Percentiles rank a stretch among this genome's conserved stretches.
Conservation (phyloP, 1,284 basidiomycete genomes). For the Melanopsichium pennsylvanicum region DNA sequence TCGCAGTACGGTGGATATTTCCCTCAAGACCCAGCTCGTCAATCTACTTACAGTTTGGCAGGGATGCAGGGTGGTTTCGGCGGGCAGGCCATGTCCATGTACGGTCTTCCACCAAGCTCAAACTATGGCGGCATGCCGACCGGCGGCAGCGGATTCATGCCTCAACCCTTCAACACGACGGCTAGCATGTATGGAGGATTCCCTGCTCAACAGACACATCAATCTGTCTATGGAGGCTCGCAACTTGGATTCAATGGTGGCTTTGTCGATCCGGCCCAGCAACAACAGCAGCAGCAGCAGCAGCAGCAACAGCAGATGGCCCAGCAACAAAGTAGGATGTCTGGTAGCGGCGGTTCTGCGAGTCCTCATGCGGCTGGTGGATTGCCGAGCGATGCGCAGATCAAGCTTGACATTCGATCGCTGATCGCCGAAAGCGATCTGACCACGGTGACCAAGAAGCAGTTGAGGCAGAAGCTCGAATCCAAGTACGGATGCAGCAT, state of each 20-base stretch:
- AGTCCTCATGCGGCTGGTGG: conserved; percentile 23
- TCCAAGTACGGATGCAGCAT: conserved; percentile 52
- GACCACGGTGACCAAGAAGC: conserved; percentile 59
- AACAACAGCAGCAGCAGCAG: conserved; percentile 11
- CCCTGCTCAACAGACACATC: conserved; percentile 25
- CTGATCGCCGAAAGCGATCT: conserved; percentile 58
- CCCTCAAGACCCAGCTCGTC: conserved; percentile 42
- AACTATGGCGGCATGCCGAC: conserved; percentile 31
- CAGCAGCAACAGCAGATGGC: conserved; percentile 9
- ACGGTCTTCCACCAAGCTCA: conserved; percentile 34
- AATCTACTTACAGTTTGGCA: conserved; percentile 48
- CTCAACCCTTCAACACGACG: conserved; percentile 40
- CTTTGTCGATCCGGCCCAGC: conserved; percentile 3
- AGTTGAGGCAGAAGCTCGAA: conserved; percentile 54
- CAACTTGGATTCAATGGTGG: conserved; percentile 35
- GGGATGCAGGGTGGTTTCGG: conserved; percentile 35
- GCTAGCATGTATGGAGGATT: conserved; percentile 47
- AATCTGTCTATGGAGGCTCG: conserved; percentile 47
- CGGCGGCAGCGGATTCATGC: conserved; percentile 38
- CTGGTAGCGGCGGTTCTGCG: conserved; percentile 10
- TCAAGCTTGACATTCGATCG: conserved; percentile 54
- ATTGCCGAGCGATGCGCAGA: conserved; percentile 55
- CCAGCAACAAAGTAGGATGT: conserved; percentile 3
- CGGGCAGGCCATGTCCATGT: conserved; percentile 55
- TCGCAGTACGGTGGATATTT: conserved; percentile 49